Conservation (phyloP, 75 land plant genomes). For the Cryptomeria japonica region DNA sequence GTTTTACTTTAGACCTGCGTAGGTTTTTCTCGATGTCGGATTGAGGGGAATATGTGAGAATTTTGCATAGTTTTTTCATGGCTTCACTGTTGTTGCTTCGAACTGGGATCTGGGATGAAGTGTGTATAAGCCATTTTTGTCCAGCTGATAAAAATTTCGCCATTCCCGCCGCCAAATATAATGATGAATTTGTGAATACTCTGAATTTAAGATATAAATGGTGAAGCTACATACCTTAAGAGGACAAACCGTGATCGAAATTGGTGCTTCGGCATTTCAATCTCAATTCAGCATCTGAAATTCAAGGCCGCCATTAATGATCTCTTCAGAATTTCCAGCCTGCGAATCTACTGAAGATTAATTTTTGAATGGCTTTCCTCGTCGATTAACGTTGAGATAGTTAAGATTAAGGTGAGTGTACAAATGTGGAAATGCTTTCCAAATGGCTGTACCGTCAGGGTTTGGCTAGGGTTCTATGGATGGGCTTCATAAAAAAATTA, state of each 20-base stretch:
- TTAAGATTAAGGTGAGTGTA: no score
- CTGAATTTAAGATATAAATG: not conserved
- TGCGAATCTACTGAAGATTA: not conserved
- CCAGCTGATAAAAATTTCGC: not conserved
- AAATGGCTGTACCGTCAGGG: no score
- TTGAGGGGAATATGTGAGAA: conserved; percentile 49
- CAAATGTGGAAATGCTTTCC: no score
- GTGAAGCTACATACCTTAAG: not conserved
- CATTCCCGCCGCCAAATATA: not conserved
- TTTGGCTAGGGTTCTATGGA: no score
- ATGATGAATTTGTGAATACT: not conserved
- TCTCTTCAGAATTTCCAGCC: not conserved
- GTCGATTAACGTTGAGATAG: no score
- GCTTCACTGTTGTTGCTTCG: not conserved
- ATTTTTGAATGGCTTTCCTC: not conserved
- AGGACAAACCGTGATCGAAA: not conserved
- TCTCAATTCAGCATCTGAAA: not conserved
- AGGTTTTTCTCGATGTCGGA: conserved; percentile 36
- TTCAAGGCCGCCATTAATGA: not conserved
- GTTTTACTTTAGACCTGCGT: conserved; percentile 36
- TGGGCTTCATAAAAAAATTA: no score
- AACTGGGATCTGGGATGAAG: not conserved
- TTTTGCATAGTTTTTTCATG: conserved; percentile 34
- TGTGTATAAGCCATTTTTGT: conserved; percentile 5
- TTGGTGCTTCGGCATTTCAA: not conserved